Evolutionary conservation across 1,284 basidiomycete species (phyloP), one percentile per base, ranked within the genome.

Genomic region (Leccinum variabile): DNA sequence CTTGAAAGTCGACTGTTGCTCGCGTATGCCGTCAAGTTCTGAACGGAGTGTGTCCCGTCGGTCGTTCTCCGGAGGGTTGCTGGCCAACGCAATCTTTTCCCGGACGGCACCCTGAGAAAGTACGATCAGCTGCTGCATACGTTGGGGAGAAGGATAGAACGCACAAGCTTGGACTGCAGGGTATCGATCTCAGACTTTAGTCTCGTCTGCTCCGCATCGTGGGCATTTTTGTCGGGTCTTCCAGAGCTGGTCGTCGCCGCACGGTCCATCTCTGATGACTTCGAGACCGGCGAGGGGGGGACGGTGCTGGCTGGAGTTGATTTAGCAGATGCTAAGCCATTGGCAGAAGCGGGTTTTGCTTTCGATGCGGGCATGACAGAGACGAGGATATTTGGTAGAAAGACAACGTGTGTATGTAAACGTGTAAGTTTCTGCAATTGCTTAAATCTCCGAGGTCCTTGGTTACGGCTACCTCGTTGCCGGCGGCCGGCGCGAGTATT

Each of bases 121-220:
- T 7, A 59, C 46, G 59, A 37, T 67, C 35, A 57, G 58, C 18
- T 22, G 49, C 16, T 54, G 56, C 22, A 30, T 3, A 25, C n/a
- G 14, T 46, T 3, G 58, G 54, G n/a, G 14, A 59, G 53, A 35
- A 53, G 46, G 57, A 60, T 55, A 49, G 11, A 32, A 85, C 92
- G 74, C 72, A 95, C 95, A 66, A 95, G 78, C 78, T 94, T 90
- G 41, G 77, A 76, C 78, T 96, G 93, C 57, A 94, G 77, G 56
- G 78, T 83, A 61, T 94, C 94, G 70, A 97, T 95, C 72, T 95
- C 90, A 44, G 83, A 78, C 78, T 91, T 95, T 69, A 96, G 78
- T 68, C 78, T 85, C 56, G 91, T 87, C 79, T 97, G 94, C 78
- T 97, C 94, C 25, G 82, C 83, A 65, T 96, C 91, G 76, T 91